These are phyloP conservation scores for Eremothecium coryli DNA, from an alignment of 1,139 yeast species.

Conservation along the genomic window DNA sequence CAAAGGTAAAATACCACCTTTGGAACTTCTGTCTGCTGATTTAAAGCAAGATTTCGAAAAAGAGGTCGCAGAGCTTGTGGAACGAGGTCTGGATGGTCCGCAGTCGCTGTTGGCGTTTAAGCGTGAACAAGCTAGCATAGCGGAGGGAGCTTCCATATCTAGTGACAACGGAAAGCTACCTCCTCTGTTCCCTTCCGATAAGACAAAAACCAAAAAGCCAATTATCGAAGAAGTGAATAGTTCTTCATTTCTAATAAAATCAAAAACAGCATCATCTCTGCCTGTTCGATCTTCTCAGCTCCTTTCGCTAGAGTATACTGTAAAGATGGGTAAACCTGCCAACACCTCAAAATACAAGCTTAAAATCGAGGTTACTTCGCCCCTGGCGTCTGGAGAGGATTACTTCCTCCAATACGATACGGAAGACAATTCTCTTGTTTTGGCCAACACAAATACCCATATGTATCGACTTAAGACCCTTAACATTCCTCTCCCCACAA, in stretches of 20 bases:
- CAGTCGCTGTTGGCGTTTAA: slow-evolving; percentile 13
- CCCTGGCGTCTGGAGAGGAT: slow-evolving; percentile 18
- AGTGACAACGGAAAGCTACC: slow-evolving; percentile 12
- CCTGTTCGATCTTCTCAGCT: slow-evolving; percentile 1
- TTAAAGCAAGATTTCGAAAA: slow-evolving; percentile 13
- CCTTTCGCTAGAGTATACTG: slow-evolving; percentile 12
- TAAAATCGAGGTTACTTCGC: slow-evolving; percentile 20
- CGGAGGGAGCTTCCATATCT: slow-evolving; percentile 10
- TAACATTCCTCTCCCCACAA: slow-evolving; percentile 23
- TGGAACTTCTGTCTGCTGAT: slow-evolving; percentile 18
- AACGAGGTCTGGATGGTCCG: slow-evolving; percentile 15
- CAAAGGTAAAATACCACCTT: slow-evolving; percentile 41
- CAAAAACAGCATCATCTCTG: not conserved
- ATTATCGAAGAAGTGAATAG: slow-evolving; percentile 18
- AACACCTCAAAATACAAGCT: slow-evolving; percentile 15
- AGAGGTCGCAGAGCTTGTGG: slow-evolving; percentile 12
- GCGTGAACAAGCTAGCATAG: slow-evolving; percentile 5
- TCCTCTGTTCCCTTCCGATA: slow-evolving; percentile 15
- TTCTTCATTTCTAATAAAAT: slow-evolving; percentile 2
- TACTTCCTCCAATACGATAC: slow-evolving; percentile 14
- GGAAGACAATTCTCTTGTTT: slow-evolving; percentile 13
- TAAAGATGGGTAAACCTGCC: slow-evolving; percentile 20
- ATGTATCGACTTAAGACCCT: slow-evolving; percentile 15
- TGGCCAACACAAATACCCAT: slow-evolving; percentile 14
- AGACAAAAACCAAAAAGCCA: slow-evolving; percentile 9